Evolutionary conservation across 2,329 filamentous ascomycete genomes (phyloP).

Genomic region (Basipetospora sp.): DNA sequence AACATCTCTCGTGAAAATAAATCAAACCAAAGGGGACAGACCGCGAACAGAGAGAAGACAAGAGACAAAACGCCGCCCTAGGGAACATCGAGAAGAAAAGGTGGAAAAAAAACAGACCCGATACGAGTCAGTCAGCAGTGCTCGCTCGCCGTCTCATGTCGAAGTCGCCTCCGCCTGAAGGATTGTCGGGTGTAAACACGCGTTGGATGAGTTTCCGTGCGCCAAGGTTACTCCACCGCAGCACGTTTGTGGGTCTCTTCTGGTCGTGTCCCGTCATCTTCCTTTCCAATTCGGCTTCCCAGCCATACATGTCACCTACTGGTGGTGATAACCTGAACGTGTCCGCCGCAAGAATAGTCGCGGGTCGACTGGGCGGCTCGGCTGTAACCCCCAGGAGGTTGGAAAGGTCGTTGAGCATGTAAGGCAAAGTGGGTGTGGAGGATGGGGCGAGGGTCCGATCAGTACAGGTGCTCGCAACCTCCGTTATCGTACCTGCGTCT

Average conservation of each 20-base stretch:
- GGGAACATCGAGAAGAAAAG: too few species aligned
- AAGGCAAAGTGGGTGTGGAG: conserved; percentile 5
- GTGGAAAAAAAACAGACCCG: too few species aligned
- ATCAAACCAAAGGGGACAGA: conserved; percentile 4
- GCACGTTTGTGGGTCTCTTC: conserved; percentile 4
- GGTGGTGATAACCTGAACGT: conserved; percentile 11
- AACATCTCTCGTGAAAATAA: conserved; percentile 1
- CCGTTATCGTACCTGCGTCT: neutral
- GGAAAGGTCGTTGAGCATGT: conserved; percentile 20
- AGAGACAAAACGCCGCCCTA: too few species aligned
- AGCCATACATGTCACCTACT: conserved; percentile 33
- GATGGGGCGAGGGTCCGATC: conserved; percentile 6
- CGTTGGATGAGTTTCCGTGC: conserved; percentile 25
- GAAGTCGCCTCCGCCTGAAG: neutral
- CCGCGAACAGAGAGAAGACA: too few species aligned
- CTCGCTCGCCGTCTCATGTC: neutral
- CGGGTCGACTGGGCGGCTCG: neutral
- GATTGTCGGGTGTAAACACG: conserved; percentile 19
- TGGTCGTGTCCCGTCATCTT: conserved; percentile 8
- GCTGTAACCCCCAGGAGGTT: conserved; percentile 17
- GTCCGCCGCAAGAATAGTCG: conserved; percentile 17
- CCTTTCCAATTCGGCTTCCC: conserved; percentile 29
- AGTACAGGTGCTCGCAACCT: neutral
- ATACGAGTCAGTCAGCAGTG: conserved; percentile 1
- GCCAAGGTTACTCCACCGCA: conserved; percentile 14